phyloP scores from a whole-genome alignment of 2,329 filamentous ascomycete species.

The Juglanconis juglandina region DNA sequence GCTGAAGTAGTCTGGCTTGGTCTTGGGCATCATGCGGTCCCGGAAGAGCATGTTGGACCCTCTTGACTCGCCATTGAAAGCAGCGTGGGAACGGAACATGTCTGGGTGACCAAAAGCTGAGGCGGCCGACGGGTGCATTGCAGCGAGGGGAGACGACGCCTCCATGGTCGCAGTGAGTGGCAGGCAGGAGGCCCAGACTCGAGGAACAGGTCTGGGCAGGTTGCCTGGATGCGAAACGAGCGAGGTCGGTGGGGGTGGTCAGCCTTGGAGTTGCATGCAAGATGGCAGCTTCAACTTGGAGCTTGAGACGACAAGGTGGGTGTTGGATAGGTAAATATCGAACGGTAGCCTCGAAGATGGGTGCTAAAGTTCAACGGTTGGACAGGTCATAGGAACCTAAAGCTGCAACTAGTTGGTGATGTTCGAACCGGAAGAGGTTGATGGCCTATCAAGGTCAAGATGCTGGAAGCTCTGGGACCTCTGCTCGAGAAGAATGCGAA shows the following conservation, averaged over 20 bases:
- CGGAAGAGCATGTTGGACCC: constrained; percentile 72
- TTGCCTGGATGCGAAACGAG: constrained; percentile 4
- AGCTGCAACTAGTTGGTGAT: constrained; percentile 28
- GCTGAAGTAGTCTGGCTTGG: constrained; percentile 74
- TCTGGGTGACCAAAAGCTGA: constrained; percentile 59
- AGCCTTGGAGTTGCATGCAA: constrained; percentile 5
- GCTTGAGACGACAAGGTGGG: constrained; percentile 3
- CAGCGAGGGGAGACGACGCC: constrained; percentile 88
- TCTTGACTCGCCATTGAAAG: constrained; percentile 52
- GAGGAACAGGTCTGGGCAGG: background rate
- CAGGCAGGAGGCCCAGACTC: constrained; percentile 8
- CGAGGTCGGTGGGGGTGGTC: background rate
- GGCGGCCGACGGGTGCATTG: constrained; percentile 76
- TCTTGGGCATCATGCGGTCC: constrained; percentile 60
- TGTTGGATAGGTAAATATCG: constrained; percentile 12
- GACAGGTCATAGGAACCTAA: constrained; percentile 30
- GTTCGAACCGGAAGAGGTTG: constrained; percentile 12
- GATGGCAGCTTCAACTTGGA: background rate
- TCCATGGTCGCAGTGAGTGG: constrained; percentile 60
- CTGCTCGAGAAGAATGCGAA: background rate
- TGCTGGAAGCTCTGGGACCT: constrained; percentile 5
- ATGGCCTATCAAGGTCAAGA: background rate
- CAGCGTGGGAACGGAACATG: constrained; percentile 49
- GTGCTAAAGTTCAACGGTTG: constrained; percentile 19
- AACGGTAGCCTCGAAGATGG: constrained; percentile 26